Evolutionary conservation across 1,284 basidiomycete genomes (phyloP).

Genomic region (Macrocybe sp.): DNA sequence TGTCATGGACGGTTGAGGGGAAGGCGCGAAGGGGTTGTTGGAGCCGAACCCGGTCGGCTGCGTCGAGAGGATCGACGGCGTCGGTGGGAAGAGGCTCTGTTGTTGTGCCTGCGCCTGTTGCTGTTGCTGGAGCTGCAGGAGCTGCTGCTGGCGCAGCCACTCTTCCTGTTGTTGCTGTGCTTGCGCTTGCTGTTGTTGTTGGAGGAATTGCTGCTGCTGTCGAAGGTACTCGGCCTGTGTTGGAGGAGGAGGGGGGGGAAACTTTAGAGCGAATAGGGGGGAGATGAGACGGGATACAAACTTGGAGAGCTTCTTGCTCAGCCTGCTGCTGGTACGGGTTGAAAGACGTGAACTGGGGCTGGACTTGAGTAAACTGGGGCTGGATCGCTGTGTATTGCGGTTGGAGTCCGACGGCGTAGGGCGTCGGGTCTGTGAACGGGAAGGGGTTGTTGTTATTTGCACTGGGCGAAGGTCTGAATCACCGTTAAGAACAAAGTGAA

Average conservation of each 20-base stretch:
- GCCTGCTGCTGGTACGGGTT: conserved; percentile 96
- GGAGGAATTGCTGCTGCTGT: conserved; percentile 67
- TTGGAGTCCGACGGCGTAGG: conserved; percentile 55
- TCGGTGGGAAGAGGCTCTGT: conserved; percentile 41
- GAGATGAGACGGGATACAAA: conserved; percentile 16
- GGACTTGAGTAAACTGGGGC: conserved; percentile 41
- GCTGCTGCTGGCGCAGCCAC: conserved; percentile 64
- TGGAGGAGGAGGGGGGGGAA: not conserved
- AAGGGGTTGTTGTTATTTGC: conserved; percentile 46
- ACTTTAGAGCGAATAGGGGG: conserved; percentile 2
- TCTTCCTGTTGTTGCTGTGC: conserved; percentile 65
- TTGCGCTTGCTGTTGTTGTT: conserved; percentile 38
- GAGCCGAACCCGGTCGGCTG: conserved; percentile 80
- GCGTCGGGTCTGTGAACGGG: conserved; percentile 63
- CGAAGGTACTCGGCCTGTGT: conserved; percentile 63
- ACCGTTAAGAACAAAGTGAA: conserved; percentile 7
- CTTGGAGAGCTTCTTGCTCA: conserved; percentile 79
- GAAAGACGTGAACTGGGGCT: conserved; percentile 86
- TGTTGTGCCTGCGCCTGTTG: conserved; percentile 51
- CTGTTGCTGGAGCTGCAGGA: conserved; percentile 49
- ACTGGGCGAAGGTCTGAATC: conserved; percentile 27
- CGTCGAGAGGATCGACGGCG: conserved; percentile 43
- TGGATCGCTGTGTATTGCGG: conserved; percentile 50
- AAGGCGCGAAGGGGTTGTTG: conserved; percentile 89
- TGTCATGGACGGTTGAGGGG: conserved; percentile 32